phyloP scores from a whole-genome alignment of 768 basidiomycete genomes.

The Trametes elegans region DNA sequence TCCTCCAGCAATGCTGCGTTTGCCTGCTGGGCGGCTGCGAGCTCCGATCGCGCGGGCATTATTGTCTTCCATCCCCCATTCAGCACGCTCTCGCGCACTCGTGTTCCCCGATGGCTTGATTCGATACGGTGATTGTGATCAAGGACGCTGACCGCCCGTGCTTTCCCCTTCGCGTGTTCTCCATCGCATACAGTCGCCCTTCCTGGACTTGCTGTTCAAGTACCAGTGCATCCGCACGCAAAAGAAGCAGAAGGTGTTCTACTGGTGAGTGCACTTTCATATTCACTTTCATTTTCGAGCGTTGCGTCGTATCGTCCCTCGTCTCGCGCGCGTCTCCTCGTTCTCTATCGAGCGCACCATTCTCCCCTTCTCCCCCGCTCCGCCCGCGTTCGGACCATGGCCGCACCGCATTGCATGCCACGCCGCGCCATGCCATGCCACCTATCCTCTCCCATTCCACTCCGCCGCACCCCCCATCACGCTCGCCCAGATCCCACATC shows the following conservation, averaged over 20 bases:
- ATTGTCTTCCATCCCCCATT: not conserved
- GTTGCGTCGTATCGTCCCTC: not conserved
- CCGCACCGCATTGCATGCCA: too few relatives aligned
- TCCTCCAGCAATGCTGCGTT: not conserved
- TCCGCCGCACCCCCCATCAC: not conserved
- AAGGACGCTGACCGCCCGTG: conserved; percentile 19
- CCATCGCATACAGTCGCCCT: conserved; percentile 71
- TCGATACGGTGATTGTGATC: not conserved
- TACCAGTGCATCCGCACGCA: conserved; percentile 97
- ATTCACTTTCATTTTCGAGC: not conserved
- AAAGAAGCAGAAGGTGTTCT: conserved; percentile 99
- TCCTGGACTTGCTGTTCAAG: conserved; percentile 92
- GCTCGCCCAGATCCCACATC: not conserved
- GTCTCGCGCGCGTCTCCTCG: not conserved
- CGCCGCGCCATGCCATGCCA: too few relatives aligned
- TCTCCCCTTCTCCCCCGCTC: not conserved
- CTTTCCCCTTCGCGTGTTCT: too few relatives aligned
- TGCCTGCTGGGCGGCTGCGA: not conserved
- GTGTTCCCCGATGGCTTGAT: not conserved
- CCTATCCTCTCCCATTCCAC: not conserved
- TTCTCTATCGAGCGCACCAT: not conserved
- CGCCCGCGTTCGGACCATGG: not conserved
- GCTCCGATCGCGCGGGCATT: conserved; percentile 8
- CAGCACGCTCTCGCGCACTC: not conserved
- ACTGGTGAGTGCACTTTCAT: conserved; percentile 61